phyloP scores from a whole-genome alignment of 2,329 filamentous ascomycete genomes.

The Ceratocystis colombiana region DNA sequence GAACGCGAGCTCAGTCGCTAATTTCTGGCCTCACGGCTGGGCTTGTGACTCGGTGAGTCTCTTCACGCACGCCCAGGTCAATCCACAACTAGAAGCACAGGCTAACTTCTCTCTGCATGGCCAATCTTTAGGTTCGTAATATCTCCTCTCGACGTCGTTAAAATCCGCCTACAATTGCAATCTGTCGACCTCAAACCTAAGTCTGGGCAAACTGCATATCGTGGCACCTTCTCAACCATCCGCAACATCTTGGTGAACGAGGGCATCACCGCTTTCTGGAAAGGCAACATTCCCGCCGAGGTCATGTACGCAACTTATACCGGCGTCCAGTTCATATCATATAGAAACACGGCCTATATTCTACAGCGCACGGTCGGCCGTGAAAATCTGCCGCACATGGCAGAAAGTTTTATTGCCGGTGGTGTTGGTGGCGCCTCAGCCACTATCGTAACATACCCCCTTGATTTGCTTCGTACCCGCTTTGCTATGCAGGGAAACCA shows the following conservation, averaged over 20 bases:
- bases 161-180: conserved; percentile 94
- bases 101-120: background rate
- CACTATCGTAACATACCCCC: conserved; percentile 77
- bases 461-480: conserved; percentile 83
- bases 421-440: conserved; percentile 72
- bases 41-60: conserved; percentile 71
- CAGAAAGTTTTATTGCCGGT: conserved; percentile 72
- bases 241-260: conserved; percentile 68
- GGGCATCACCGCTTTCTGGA: conserved; percentile 82
- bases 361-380: conserved; percentile 45
- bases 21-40: conserved; percentile 57
- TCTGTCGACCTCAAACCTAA: conserved; percentile 16
- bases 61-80: background rate
- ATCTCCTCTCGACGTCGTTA: conserved; percentile 91
- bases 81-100: background rate
- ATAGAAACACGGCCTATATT: conserved; percentile 61
- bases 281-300: conserved; percentile 94
- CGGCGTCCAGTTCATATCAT: conserved; percentile 79
- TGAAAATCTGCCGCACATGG: conserved; percentile 49
- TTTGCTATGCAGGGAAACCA: conserved; percentile 89
- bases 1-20: conserved; percentile 47
- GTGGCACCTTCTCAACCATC: conserved; percentile 66
- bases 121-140: conserved; percentile 62
- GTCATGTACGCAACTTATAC: conserved; percentile 88
- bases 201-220: conserved; percentile 43